Evolutionary conservation across 2,329 filamentous ascomycete species (phyloP).

Genomic region (Stemphylium beticola): DNA sequence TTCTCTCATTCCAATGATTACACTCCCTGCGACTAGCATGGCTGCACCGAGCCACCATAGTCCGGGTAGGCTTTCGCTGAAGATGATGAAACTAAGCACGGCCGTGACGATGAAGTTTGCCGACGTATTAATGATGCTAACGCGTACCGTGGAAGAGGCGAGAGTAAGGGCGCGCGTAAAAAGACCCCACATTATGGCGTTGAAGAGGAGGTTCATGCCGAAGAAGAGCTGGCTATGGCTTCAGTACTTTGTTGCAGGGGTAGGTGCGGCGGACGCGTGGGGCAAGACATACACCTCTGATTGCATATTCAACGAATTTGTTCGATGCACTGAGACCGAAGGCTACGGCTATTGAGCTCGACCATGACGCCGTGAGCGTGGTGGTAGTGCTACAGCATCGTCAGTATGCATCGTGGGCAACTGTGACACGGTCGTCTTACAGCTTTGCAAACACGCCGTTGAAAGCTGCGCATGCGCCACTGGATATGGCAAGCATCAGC

Average conservation of each 20-base stretch:
- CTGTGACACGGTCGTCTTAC: constrained; percentile 53
- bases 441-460: constrained; percentile 86
- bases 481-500: constrained; percentile 73
- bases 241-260: constrained; percentile 3
- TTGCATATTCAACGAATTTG: constrained; percentile 56
- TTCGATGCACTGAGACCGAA: constrained; percentile 56
- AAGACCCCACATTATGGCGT: constrained; percentile 83
- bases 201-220: constrained; percentile 74
- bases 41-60: constrained; percentile 79
- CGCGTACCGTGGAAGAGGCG: constrained; percentile 77
- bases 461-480: constrained; percentile 78
- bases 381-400: constrained; percentile 62
- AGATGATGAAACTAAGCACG: constrained; percentile 71
- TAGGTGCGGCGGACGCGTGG: neutral
- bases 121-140: constrained; percentile 82
- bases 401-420: constrained; percentile 9
- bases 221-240: constrained; percentile 70
- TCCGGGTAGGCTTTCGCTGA: constrained; percentile 72
- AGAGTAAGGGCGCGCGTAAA: constrained; percentile 80
- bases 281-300: constrained; percentile 57
- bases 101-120: constrained; percentile 83
- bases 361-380: constrained; percentile 61
- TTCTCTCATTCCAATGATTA: constrained; percentile 76
- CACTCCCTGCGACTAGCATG: constrained; percentile 75
- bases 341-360: constrained; percentile 55